Conservation (phyloP, 805 yeast species). For the Schizosaccharomyces lindneri region DNA sequence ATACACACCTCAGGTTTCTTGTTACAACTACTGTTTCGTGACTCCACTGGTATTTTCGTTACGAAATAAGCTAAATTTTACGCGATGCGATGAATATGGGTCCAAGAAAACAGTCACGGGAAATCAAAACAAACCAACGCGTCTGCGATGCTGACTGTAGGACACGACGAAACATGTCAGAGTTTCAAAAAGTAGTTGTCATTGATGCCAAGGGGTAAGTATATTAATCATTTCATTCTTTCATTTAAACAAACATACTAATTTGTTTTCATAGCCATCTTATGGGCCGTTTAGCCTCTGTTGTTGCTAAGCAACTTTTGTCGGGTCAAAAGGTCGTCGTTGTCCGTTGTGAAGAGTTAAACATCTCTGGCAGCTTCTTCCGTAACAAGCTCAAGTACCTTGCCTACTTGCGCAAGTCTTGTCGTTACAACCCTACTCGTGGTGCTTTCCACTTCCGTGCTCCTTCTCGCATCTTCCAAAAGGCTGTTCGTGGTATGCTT, state of each 20-base stretch:
- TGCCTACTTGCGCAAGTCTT: conserved; percentile 97
- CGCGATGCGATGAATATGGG: background rate
- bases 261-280: conserved; percentile 34
- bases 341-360: conserved; percentile 88
- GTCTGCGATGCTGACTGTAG: background rate
- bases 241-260: background rate
- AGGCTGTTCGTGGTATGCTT: conserved; percentile 98
- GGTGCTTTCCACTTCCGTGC: conserved; percentile 99
- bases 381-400: conserved; percentile 87
- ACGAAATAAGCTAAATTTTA: background rate
- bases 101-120: background rate
- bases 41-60: background rate
- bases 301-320: conserved; percentile 92
- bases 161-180: background rate
- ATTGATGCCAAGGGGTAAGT: background rate
- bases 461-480: conserved; percentile 98
- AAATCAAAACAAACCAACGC: background rate
- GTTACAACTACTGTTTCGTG: no score
- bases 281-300: conserved; percentile 97
- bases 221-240: background rate
- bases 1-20: no score
- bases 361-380: conserved; percentile 99
- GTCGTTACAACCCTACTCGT: conserved; percentile 92
- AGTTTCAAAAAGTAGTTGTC: background rate
- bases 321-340: conserved; percentile 94